Conservation (phyloP, 192 early-diverging fungal species). For the Backusella tuberculispora region DNA sequence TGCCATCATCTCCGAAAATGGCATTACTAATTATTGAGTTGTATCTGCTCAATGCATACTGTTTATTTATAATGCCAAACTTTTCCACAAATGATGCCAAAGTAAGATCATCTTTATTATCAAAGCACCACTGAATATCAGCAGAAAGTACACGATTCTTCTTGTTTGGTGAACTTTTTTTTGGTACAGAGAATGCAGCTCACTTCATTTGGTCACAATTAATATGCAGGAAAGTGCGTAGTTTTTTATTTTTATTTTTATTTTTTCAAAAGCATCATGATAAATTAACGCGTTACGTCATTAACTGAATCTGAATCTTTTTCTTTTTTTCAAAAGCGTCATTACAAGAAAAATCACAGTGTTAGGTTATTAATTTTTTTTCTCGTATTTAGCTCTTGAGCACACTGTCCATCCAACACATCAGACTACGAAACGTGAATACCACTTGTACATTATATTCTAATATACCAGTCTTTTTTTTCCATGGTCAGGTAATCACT, state of each 20-base stretch:
- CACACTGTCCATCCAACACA: constrained; percentile 6
- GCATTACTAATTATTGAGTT: constrained; percentile 18
- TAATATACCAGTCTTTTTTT: no score
- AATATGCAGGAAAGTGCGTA: background rate
- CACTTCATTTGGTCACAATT: constrained; percentile 18
- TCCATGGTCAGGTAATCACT: no score
- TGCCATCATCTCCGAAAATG: background rate
- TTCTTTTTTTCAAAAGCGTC: background rate
- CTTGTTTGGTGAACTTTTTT: constrained; percentile 19
- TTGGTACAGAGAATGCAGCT: constrained; percentile 20
- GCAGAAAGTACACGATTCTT: constrained; percentile 23
- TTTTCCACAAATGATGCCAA: constrained; percentile 9
- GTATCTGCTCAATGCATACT: constrained; percentile 25
- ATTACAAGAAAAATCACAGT: no score
- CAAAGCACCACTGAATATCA: constrained; percentile 26
- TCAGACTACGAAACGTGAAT: constrained; percentile 8
- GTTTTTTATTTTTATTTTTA: constrained; percentile 10
- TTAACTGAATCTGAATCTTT: constrained; percentile 14
- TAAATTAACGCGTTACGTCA: background rate
- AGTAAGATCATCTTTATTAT: constrained; percentile 24
- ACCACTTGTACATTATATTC: constrained; percentile 1
- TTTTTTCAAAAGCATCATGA: constrained; percentile 7
- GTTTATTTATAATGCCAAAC: constrained; percentile 19
- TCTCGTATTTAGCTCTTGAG: background rate
- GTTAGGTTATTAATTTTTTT: no score